Base-by-base conservation (phyloP, 2,329 filamentous ascomycete genomes). In the Nothopassalora personata region DNA sequence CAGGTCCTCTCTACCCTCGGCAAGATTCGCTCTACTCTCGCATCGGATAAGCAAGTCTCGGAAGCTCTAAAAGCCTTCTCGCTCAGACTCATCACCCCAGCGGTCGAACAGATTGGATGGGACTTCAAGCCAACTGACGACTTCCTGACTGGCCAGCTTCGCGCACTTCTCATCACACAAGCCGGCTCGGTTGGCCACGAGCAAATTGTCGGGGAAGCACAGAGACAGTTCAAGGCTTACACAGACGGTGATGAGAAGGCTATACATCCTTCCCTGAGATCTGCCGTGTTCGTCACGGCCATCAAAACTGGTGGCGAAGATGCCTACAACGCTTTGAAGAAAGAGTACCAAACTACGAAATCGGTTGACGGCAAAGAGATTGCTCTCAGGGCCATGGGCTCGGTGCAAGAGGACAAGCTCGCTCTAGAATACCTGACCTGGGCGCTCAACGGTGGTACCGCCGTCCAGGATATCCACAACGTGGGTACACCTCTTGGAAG, bases 291-390 rank as follows among this genome's bases (percentile, higher is more conserved):
- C 80, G 86, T 86, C 59, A 87, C 91, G 36, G 88, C 86, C 28
- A 81, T 97, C 60, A 86, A 86, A 64, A 84, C 92, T 64, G 86
- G 91, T 6, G 85, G 84, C 7, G 81, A 83, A 54, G 79, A 85
- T 15, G 90, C 91, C 56, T 88, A 85, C 65, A 82, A 88, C 30
- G 82, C 86, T 7, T 82, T 99, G 56, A 91, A 93, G 78, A 85
- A 90, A 56, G 92, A 97, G 73, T 97, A 90, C 81, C 81, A 85
- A 63, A 86, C 80, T 53, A 94, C 91, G 11, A 87, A 88, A 54
- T 90, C 91, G 7, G 86, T 97, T 39, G 94, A 97, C 69, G 92
- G 91, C 68, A 95, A 92, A 75, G 91, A 96, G 66, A 89, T 96
- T 64, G 88, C 86, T 65, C 83, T 97, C 3, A 80, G 83, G 39